Conservation (phyloP, 768 basidiomycete species). For the Lyophyllum semitale region DNA sequence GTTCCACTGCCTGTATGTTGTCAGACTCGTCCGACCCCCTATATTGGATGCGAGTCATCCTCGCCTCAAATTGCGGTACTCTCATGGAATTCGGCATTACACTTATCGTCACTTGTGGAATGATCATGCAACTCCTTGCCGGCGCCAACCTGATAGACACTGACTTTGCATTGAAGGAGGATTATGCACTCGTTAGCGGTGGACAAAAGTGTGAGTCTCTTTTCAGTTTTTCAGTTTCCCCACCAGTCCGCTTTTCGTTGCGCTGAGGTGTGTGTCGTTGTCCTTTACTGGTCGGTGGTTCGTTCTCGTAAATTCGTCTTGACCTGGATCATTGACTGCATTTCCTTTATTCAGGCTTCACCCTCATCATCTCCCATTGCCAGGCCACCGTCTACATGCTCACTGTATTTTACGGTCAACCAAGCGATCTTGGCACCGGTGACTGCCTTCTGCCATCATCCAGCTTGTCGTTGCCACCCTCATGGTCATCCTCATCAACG, state of each 20-base stretch:
- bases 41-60: slow-evolving; percentile 99
- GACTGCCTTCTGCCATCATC: slow-evolving; percentile 94
- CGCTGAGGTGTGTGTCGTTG: background rate
- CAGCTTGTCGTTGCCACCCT: slow-evolving; percentile 93
- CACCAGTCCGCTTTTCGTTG: background rate
- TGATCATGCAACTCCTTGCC: slow-evolving; percentile 99
- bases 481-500: slow-evolving; percentile 97
- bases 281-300: too few relatives aligned
- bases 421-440: slow-evolving; percentile 90
- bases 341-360: slow-evolving; percentile 69
- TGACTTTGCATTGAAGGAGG: slow-evolving; percentile 96
- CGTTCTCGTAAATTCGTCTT: background rate
- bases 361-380: slow-evolving; percentile 93
- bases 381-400: slow-evolving; percentile 97
- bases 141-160: slow-evolving; percentile 98
- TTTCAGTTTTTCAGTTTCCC: background rate
- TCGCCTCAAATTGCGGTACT: slow-evolving; percentile 97
- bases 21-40: too few relatives aligned
- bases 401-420: slow-evolving; percentile 95
- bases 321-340: background rate
- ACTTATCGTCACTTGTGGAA: slow-evolving; percentile 96
- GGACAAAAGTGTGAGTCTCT: slow-evolving; percentile 88
- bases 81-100: slow-evolving; percentile 99
- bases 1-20: slow-evolving; percentile 99
- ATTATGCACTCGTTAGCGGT: slow-evolving; percentile 91